Evolutionary conservation across 192 early-diverging fungal genomes (phyloP).

Genomic region (Gaertneriomyces sp.): DNA sequence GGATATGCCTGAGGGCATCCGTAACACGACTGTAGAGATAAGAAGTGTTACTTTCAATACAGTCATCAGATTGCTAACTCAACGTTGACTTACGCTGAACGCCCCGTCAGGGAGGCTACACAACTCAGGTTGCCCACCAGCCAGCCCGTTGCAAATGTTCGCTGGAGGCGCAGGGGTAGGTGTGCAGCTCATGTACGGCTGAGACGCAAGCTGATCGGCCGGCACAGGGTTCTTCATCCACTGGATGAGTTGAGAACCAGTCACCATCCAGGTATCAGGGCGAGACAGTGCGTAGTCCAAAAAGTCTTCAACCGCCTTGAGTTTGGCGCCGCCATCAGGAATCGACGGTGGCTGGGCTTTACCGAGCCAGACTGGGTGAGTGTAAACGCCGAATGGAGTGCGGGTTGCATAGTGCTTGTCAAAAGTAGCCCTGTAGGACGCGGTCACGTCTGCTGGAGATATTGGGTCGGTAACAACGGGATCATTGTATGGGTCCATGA

Average conservation of each 20-base stretch:
- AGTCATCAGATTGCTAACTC: background rate
- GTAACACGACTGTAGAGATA: slow-evolving; percentile 18
- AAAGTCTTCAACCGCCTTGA: slow-evolving; percentile 42
- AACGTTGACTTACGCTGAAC: slow-evolving; percentile 8
- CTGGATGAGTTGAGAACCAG: slow-evolving; percentile 61
- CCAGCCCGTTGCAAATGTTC: slow-evolving; percentile 71
- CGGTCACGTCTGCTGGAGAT: slow-evolving; percentile 1
- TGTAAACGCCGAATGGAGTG: slow-evolving; percentile 38
- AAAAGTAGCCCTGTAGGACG: slow-evolving; percentile 15
- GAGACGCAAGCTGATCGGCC: slow-evolving; percentile 54
- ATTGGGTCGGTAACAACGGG: background rate
- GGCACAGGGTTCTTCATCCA: slow-evolving; percentile 81
- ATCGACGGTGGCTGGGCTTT: slow-evolving; percentile 12
- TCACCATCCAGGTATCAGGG: slow-evolving; percentile 71
- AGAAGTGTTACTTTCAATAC: background rate
- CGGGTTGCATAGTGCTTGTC: slow-evolving; percentile 32
- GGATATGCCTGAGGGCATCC: slow-evolving; percentile 24
- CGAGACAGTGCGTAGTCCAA: slow-evolving; percentile 49
- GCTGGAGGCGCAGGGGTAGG: slow-evolving; percentile 52
- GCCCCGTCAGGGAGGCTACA: slow-evolving; percentile 20
- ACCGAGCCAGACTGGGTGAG: slow-evolving; percentile 33
- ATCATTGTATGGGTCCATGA: slow-evolving; percentile 43
- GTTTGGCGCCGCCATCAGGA: slow-evolving; percentile 29
- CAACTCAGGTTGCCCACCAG: slow-evolving; percentile 16
- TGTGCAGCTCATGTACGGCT: slow-evolving; percentile 64